Evolutionary conservation across 208 protist genomes (phyloP), one percentile per base, ranked within the genome.

Genomic region (Spongospora subterranea): DNA sequence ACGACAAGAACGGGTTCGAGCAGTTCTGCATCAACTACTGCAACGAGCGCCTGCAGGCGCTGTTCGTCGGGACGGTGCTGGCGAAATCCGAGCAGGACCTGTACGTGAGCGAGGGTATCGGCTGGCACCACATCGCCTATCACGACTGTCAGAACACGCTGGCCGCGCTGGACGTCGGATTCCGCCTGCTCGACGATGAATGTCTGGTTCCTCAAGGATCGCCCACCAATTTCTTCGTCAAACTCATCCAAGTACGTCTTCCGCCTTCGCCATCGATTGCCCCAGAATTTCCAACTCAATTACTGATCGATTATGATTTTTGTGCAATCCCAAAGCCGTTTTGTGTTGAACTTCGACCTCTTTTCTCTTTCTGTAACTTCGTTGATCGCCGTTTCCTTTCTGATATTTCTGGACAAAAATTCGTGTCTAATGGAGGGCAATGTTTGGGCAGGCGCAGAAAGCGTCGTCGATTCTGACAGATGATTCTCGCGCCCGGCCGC

Each of bases 11-110:
- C 91, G 95, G 93, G 32, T 98, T 98, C 92, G 97, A 98, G 93
- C 97, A 98, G 93, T 92, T 98, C 13, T 97, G 96, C 93, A 98
- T 98, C 92, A 98, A 98, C 92, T 96, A 96, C 90, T 96, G 96
- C 45, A 98, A 98, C 94, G 97, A 98, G 91, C 32, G 53, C 76
- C 89, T 93, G 45, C 89, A 91, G 32, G 38, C 50, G 17, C 20
- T 88, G 45, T 93, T 93, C 65, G 89, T 90, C 41, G 77, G 43
- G 39, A 32, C 32, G 0, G 90, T 93, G 41, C 89, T 93, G 71
- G 17, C 17, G 6, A n/a, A 40, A 20, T 20, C 71, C n/a, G 64
- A 91, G 38, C 89, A 91, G 39, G 77, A 35, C 0, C 77, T 46
- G 40, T 91, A 91, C 66, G 17, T 60, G 29, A 11, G 65, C 17